These are phyloP conservation scores for Phlebiopsis flavidoalba DNA, from an alignment of 768 basidiomycete genomes.

Conservation along the genomic window DNA sequence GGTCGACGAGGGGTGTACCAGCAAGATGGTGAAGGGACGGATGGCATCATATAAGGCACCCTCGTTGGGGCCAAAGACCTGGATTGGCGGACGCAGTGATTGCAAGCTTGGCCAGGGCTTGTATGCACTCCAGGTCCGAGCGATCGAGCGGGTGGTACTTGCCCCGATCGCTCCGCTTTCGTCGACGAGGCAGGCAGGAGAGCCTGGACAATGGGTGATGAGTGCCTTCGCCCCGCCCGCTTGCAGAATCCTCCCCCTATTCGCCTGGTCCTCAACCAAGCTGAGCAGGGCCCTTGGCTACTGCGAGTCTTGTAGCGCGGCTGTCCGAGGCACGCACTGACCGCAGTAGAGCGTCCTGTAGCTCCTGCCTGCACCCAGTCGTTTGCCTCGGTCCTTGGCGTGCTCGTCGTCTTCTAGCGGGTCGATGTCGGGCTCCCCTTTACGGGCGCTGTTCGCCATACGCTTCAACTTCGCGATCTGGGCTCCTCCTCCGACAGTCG, in stretches of 20 bases:
- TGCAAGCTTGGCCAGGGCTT: conserved; percentile 88
- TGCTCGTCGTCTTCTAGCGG: conserved; percentile 61
- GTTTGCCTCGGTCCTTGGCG: conserved; percentile 57
- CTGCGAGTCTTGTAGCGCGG: conserved; percentile 47
- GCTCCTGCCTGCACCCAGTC: conserved; percentile 56
- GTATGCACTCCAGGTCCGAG: conserved; percentile 58
- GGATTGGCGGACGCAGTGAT: conserved; percentile 88
- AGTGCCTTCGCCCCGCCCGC: conserved; percentile 73
- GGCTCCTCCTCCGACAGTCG: conserved; percentile 73
- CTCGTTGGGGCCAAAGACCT: conserved; percentile 85
- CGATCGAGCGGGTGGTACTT: conserved; percentile 32
- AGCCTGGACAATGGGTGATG: conserved; percentile 49
- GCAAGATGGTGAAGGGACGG: conserved; percentile 68
- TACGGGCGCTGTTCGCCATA: conserved; percentile 54
- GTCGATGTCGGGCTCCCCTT: conserved; percentile 6
- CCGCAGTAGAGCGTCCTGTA: conserved; percentile 51
- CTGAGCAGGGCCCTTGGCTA: conserved; percentile 61
- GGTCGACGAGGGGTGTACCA: conserved; percentile 62
- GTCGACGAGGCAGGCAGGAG: conserved; percentile 30
- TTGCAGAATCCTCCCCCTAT: conserved; percentile 72
- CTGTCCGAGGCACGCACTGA: conserved; percentile 60
- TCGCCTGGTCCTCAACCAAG: conserved; percentile 72
- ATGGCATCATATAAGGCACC: conserved; percentile 79
- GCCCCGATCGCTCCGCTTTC: conserved; percentile 14
- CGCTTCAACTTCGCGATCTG: conserved; percentile 76